phyloP scores from a whole-genome alignment of 139 green algal genomes.

The Tetraselmis striata region DNA sequence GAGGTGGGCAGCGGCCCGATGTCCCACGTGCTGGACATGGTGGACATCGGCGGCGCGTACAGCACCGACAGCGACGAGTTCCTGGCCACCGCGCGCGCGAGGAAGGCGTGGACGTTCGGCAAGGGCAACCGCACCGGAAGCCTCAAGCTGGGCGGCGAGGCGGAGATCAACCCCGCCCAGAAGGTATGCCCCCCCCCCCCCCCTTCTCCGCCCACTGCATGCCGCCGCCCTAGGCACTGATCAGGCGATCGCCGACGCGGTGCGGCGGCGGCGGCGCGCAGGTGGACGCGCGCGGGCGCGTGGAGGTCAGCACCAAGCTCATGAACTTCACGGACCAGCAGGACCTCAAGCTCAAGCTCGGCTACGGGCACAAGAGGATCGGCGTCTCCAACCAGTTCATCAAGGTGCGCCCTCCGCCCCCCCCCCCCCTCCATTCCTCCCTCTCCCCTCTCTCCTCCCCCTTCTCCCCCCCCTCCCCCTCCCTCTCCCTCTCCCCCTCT shows the following conservation, averaged over 20 bases:
- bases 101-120: neutral
- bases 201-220: too few relatives aligned
- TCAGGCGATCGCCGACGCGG: too few relatives aligned
- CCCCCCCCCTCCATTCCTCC: too few relatives aligned
- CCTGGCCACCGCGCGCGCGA: neutral
- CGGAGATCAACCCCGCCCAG: neutral
- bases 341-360: constrained; percentile 52
- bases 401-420: neutral
- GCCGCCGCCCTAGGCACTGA: too few relatives aligned
- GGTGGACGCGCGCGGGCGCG: constrained; percentile 6
- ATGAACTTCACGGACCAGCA: constrained; percentile 70
- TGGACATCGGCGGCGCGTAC: neutral
- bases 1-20: neutral
- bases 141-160: neutral
- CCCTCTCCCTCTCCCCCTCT: too few relatives aligned
- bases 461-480: too few relatives aligned
- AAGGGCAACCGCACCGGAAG: neutral
- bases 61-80: neutral
- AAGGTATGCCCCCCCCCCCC: too few relatives aligned
- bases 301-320: constrained; percentile 53
- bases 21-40: neutral
- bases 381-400: neutral
- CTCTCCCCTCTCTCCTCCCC: too few relatives aligned
- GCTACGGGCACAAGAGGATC: constrained; percentile 30
- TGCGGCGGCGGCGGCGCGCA: too few relatives aligned